Base-by-base conservation (phyloP, 768 basidiomycete species). In the Termitomyces sp. region DNA sequence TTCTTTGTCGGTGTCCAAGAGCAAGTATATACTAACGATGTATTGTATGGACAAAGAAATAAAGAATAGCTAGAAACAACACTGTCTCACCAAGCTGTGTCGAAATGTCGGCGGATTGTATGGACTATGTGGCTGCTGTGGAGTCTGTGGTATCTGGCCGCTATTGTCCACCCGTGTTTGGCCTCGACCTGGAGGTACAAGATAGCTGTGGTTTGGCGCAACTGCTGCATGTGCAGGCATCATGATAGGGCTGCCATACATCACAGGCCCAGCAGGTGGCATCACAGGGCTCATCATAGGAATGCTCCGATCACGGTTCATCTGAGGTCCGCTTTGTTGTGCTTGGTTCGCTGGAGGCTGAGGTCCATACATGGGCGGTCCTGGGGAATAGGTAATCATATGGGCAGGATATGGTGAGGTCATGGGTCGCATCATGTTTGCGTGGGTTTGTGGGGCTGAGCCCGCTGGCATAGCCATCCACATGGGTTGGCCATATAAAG, bases 261-360 rank as follows among this genome's bases (percentile, higher is more conserved):
- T 86, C 15, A 79, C 70, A 56, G 81, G 74, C 29, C 76, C 75
- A n/a, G 84, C 81, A 70, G 83, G 83, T 38, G 83, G 73, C 76
- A 89, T 79, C n/a, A 82, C 83, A n/a, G 91, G 91, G 69, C 89
- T 91, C 74, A 91, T 83, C 71, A 88, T 74, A 14, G 83, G 72
- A 74, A 89, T 75, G 56, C 76, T 79, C 31, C 84, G 85, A 25
- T 81, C 81, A 54, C 85, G 82, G 59, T 71, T 69, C 5, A 67
- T 71, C 40, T 73, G 73, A 46, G 71, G 71, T 40, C 71, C 74
- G 57, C 71, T 76, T 60, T 77, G 80, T 40, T 74, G 76, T 60
- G 75, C 71, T 32, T 76, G 68, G 31, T 70, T 76, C 61, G 75
- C 68, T 45, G 77, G 76, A 47, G 77, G 77, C 40, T 79, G 78